Base-by-base conservation (phyloP, 176 grass and related monocot species). In the Raddia guianensis region DNA sequence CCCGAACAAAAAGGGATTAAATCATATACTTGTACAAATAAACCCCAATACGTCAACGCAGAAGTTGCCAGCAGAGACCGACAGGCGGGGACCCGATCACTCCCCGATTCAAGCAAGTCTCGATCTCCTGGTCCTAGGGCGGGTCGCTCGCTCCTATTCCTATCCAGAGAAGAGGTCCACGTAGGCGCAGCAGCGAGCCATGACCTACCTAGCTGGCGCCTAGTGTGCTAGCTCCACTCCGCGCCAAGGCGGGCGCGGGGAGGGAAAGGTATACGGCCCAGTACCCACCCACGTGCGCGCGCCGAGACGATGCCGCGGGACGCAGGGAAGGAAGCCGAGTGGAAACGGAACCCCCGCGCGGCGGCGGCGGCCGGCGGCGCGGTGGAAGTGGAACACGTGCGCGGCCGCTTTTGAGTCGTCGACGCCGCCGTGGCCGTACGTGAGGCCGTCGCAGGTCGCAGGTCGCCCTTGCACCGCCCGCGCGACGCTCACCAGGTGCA, bases 301-400 rank as follows among this genome's bases (percentile, higher is more conserved):
- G 37, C 4, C 4, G 37, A 40, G 37, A 2, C 37, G 37, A 40
- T 18, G 73, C 37, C 21, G 58, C 6, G 20, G 57, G 19, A 2
- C 35, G 46, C 3, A 43, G 51, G 11, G 35, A 2, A 6, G 5
- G 87, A 85, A 89, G 87, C 42, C 12, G 32, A 7, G 82, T 89
- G 87, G 82, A 89, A 89, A 89, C 77, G 82, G 57, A 55, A 63
- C 15, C 3, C 56, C 2, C 27, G 27, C 27, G 27, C 27, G 27
- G 27, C 27, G 27, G 27, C 53, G 55, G 64, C 56, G 82, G 87
- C 75, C 50, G 10, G 19, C 19, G 3, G 7, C 35, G n/a, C 18
- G 9, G 58, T 37, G 9, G 62, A 18, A 15, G 47, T 73, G 63
- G 32, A 64, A 51, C 80, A 54, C 60, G 20, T 46, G 72, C 46